Evolutionary conservation across 208 protist genomes (phyloP).

Genomic region (Trypanosoma lewisi): DNA sequence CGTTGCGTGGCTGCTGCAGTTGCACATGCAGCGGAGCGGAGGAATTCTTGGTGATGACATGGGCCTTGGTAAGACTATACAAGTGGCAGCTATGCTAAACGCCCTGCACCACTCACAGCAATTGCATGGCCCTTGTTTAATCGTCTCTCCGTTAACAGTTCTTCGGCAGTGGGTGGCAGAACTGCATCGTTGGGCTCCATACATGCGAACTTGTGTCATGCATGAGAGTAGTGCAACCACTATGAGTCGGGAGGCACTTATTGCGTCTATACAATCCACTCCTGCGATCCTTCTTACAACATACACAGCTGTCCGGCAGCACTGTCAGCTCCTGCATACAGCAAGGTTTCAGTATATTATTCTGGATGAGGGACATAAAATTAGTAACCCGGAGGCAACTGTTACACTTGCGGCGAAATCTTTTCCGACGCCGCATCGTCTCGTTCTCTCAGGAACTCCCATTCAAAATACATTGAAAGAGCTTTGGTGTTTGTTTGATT

Average conservation of each 20-base stretch:
- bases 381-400: conserved; percentile 94
- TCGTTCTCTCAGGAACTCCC: conserved; percentile 96
- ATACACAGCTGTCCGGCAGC: conserved; percentile 81
- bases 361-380: conserved; percentile 98
- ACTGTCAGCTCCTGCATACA: conserved; percentile 55
- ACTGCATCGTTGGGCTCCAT: conserved; percentile 93
- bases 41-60: conserved; percentile 97
- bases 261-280: conserved; percentile 46
- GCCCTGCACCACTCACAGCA: conserved; percentile 70
- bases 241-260: conserved; percentile 39
- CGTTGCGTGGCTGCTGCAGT: conserved; percentile 95
- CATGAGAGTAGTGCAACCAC: conserved; percentile 64
- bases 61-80: conserved; percentile 97
- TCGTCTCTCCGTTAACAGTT: conserved; percentile 94
- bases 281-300: conserved; percentile 94
- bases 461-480: conserved; percentile 99
- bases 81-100: conserved; percentile 91
- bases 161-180: conserved; percentile 93
- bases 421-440: conserved; percentile 90
- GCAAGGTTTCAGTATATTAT: conserved; percentile 94
- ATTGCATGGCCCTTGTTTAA: conserved; percentile 83
- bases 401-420: conserved; percentile 95
- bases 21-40: conserved; percentile 88
- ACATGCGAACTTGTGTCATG: conserved; percentile 78
- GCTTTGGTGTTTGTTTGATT: conserved; percentile 99